phyloP scores from a whole-genome alignment of 192 early-diverging fungal species.

The Coemansia sp. region DNA sequence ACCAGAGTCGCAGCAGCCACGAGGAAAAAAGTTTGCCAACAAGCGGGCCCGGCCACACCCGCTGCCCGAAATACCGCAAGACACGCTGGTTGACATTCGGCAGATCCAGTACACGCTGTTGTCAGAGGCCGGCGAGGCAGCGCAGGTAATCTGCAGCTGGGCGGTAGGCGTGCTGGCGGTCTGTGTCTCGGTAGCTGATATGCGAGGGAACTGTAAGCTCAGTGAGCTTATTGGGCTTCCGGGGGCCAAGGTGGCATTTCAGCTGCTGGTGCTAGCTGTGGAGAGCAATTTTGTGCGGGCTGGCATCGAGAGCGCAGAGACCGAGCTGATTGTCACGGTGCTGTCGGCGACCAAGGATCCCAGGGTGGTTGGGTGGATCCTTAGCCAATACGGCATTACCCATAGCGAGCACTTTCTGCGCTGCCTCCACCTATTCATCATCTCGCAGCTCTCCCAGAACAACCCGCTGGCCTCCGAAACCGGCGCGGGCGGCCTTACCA shows the following conservation, averaged over 20 bases:
- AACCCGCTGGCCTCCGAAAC: background rate
- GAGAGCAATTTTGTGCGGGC: constrained; percentile 9
- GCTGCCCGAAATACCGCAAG: constrained; percentile 26
- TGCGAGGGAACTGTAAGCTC: constrained; percentile 33
- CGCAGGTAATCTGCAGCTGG: constrained; percentile 15
- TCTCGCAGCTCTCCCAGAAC: constrained; percentile 10
- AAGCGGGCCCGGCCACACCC: constrained; percentile 16
- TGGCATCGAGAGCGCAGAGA: constrained; percentile 14
- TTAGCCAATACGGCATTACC: constrained; percentile 25
- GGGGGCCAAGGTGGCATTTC: constrained; percentile 20
- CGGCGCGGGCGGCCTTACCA: constrained; percentile 10
- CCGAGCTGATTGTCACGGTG: constrained; percentile 12
- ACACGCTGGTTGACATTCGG: constrained; percentile 16
- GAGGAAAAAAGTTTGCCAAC: constrained; percentile 7
- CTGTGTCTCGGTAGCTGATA: constrained; percentile 38
- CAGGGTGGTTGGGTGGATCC: constrained; percentile 29
- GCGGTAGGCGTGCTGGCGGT: constrained; percentile 27
- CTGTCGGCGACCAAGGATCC: constrained; percentile 18
- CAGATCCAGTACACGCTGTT: constrained; percentile 12
- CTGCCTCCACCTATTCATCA: constrained; percentile 27
- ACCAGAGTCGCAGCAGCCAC: constrained; percentile 7
- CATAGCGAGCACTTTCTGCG: constrained; percentile 16
- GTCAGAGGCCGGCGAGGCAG: background rate
- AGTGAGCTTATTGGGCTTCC: constrained; percentile 24
- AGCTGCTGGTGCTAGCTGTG: constrained; percentile 23